Base-by-base conservation (phyloP, 2,329 filamentous ascomycete species). In the Paracorniculantispora psalliotae region DNA sequence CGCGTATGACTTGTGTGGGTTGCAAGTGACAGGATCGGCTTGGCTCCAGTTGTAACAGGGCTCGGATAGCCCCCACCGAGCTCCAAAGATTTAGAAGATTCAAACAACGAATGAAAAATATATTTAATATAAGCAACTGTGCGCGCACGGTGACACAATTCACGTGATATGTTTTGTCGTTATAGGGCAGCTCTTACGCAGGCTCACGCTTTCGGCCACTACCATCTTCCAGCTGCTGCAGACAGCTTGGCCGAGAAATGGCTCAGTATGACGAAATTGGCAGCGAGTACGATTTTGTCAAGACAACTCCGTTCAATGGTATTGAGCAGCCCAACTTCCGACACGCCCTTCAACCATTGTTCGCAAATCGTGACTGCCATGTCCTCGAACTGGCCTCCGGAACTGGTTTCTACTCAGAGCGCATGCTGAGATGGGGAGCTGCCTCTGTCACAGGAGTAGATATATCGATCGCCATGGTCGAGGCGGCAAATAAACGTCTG, bases 331-430 rank as follows among this genome's bases (percentile, higher is more conserved):
- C 9, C 19, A 39, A 25, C 15, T 41, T 52, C 8, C 33, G 33
- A 9, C 26, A 15, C 6, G 13, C 12, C 7, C 19, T 52, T n/a
- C 8, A 25, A 9, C 35, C 49, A 2, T 17, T 39, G n/a, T 15
- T 52, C n/a, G 4, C n/a, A 2, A 2, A 19, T 1, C 30, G 15
- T 21, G 7, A 8, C 13, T 26, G 9, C 28, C 35, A 15, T 7
- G 28, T 59, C 23, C 23, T 61, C 19, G 56, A 61, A 12, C 43
- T 56, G 13, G 60, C 43, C 26, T 60, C 52, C 43, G 60, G 60
- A 4, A 57, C 57, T 6, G 60, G 60, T 2, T 57, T 49, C 25
- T 62, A 60, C 53, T 47, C 60, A 7, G 2, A 41, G 3, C 52
- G 13, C 26, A 47, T 62, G 6, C 51, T 60, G 2, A 26, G 33